Evolutionary conservation across 2,329 filamentous ascomycete genomes (phyloP), one percentile per base, ranked within the genome.

Genomic region (Septoria petroselini): DNA sequence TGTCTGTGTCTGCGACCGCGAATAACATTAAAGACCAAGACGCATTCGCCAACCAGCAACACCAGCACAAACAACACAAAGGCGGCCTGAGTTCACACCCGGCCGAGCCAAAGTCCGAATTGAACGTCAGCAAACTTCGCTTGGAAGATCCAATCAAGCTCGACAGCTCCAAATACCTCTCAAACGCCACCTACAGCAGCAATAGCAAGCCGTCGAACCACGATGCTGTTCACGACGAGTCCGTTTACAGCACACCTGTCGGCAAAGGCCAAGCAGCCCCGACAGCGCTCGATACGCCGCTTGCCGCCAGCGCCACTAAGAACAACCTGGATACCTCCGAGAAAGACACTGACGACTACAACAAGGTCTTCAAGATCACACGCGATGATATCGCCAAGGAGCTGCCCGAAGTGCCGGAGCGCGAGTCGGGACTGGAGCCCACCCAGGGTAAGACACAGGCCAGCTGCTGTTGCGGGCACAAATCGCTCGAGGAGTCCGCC

Each of bases 181-280:
- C 21, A 33, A 46, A 46, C 42, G 33, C 42, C 12, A 29, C 15
- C 33, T 38, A 46, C 43, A 19, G 30, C 33, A 29, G 19, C 15
- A 38, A 9, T 23, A 19, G 7, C 17, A n/a, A 43, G n/a, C 11
- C 18, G 1, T 2, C 21, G 2, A 14, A 39, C 23, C 31, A 38
- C 23, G 23, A 46, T 46, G 43, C 25, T 46, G 33, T 46, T 33
- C 33, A 46, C 43, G 23, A 38, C 23, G 21, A 46, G 33, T 46
- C 43, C 43, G 8, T 46, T 46, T 46, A 46, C 43, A 46, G 43
- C 34, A 46, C 43, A 46, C 43, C 43, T 46, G n/a, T 46, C 43
- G 43, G 43, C 34, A 27, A 46, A 46, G 39, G 23, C 34, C 23
- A 46, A 39, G 8, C 15, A 17, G 12, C 42, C 27, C 1, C 41